Evolutionary conservation across 306 rosid species (phyloP), one percentile per base, ranked within the genome.

Genomic region (Sicyos baderoa): DNA sequence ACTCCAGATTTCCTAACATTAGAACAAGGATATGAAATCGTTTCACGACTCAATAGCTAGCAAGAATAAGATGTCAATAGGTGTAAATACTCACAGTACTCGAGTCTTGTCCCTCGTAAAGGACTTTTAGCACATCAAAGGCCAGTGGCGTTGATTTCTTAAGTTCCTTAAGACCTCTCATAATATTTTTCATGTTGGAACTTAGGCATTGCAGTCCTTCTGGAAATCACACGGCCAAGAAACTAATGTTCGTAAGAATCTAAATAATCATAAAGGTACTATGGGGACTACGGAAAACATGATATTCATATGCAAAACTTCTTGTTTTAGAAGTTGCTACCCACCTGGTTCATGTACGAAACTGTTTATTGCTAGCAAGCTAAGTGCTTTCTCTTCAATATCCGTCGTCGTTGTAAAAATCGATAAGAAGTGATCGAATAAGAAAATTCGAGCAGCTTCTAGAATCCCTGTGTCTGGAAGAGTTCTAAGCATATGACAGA

Each of bases 381-480:
- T 78, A 71, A 93, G 98, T 80, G 86, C 76, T 84, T 84, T 89
- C 72, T 89, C 91, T 71, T 89, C 94, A 16, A 66, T 56, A 63
- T 86, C 85, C 74, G 77, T 79, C 1, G 97, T 76, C 73, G 86
- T 84, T 51, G 76, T 88, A 79, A 93, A 81, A 74, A 86, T 82
- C n/a, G 86, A 82, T 77, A 88, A 40, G 21, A 87, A 84, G 62
- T 63, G 87, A 78, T 93, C 86, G 48, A 93, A 81, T 76, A 93
- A 77, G 86, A 88, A 85, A 74, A 80, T 79, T 9, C 88, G 85
- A 35, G 98, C 97, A 59, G 87, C 85, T 76, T 88, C 96, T 18
- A 75, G 80, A 75, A 93, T 75, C 59, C 98, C 98, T 10, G 94
- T 86, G 74, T 93, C 97, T 4, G 98, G 98, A 72, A 93, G 95